Conservation (phyloP, 1,284 basidiomycete genomes). For the Cerioporus squamosus region DNA sequence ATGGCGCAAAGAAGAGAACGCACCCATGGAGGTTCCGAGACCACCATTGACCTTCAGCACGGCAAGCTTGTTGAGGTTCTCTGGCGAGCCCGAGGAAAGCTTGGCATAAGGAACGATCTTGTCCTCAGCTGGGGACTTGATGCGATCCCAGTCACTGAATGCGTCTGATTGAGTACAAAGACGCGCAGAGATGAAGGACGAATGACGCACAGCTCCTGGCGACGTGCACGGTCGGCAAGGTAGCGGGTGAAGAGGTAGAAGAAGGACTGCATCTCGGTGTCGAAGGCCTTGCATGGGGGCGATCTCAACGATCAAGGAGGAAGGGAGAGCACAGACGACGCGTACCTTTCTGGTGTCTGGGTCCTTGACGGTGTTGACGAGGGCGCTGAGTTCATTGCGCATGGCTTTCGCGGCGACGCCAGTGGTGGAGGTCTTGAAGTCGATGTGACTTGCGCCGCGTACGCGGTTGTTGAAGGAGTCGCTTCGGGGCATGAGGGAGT, state of each 20-base stretch:
- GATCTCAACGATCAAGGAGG: conserved; percentile 19
- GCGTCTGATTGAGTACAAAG: neutral
- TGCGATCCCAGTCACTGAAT: conserved; percentile 93
- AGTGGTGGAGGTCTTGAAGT: conserved; percentile 99
- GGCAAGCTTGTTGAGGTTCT: conserved; percentile 91
- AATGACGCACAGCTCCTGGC: conserved; percentile 84
- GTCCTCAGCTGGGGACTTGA: conserved; percentile 92
- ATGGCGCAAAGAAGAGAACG: conserved; percentile 22
- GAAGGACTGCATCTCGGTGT: conserved; percentile 98
- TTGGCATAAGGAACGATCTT: conserved; percentile 91
- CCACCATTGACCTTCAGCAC: conserved; percentile 99
- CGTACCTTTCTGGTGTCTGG: conserved; percentile 82
- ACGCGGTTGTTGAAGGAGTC: conserved; percentile 69
- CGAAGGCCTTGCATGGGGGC: conserved; percentile 77
- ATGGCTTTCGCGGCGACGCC: conserved; percentile 97
- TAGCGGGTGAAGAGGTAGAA: conserved; percentile 99
- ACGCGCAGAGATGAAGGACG: conserved; percentile 11
- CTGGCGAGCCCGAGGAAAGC: conserved; percentile 65
- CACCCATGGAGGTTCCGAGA: conserved; percentile 96
- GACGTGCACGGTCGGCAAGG: conserved; percentile 93
- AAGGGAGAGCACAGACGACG: conserved; percentile 2
- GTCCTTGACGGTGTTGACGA: conserved; percentile 87
- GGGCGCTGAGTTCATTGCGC: conserved; percentile 97
- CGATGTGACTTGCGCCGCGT: conserved; percentile 71
- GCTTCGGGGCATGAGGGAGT: conserved; percentile 60